Base-by-base conservation (phyloP, 148 eudicot species). In the Chenopodium formosanum region DNA sequence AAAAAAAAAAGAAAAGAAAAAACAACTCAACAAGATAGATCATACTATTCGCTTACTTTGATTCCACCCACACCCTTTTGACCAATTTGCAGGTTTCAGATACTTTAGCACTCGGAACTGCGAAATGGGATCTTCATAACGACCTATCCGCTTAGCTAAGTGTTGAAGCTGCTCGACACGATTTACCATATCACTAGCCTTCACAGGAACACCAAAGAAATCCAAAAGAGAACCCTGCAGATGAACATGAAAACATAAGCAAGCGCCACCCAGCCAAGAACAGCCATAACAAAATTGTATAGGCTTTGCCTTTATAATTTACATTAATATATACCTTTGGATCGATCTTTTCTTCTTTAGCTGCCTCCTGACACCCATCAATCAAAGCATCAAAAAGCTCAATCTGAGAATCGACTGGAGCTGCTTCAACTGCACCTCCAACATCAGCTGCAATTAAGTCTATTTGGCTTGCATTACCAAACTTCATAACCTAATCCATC, bases 61-160 rank as follows among this genome's bases (percentile, higher is more conserved):
- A 82, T 97, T 97, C 99, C 99, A 97, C 19, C 99, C 99, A 88
- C 99, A 97, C 75, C 99, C 99, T 87, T 94, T 94, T 29, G 99
- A 92, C 99, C 99, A 97, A 75, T 97, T 94, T 50, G 99, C 91
- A 82, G 98, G 98, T 85, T 97, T 97, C 52, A 94, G 93, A 87
- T 90, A 94, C 76, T 81, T 91, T 73, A 94, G 84, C 34, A 97
- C 94, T 82, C 95, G 92, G 75, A 97, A 97, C 72, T 94, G 97
- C 12, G 94, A 86, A 56, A 91, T 79, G 19, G 99, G 98, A 86
- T 94, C 92, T 71, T 82, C 87, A 83, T 88, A 93, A 68, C 90
- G 92, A 80, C 82, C 88, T 76, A 97, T 91, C 50, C 98, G 94
- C 89, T 97, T 92, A 58, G 94, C 92, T 68, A 97, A 88, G 79